These are phyloP conservation scores for Graphilbum sp. DNA, from an alignment of 2,329 filamentous ascomycete species.

Conservation along the genomic window DNA sequence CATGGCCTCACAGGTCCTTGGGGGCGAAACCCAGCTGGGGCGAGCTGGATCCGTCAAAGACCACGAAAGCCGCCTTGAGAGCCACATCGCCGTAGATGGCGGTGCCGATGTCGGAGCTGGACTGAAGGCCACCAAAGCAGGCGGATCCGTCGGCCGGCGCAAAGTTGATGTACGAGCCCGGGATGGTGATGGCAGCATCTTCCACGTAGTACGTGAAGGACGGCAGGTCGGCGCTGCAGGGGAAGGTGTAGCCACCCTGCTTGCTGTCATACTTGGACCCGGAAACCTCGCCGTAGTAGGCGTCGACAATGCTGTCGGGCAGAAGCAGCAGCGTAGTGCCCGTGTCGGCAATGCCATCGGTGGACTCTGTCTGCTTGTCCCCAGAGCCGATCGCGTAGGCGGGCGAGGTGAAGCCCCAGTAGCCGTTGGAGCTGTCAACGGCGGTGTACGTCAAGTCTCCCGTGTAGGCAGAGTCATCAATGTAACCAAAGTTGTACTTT, in stretches of 20 bases:
- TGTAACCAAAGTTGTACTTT: slow-evolving; percentile 39
- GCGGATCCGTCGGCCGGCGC: slow-evolving; percentile 21
- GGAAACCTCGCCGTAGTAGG: slow-evolving; percentile 33
- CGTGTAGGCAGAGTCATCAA: slow-evolving; percentile 35
- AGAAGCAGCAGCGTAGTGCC: slow-evolving; percentile 41
- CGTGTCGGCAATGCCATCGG: slow-evolving; percentile 38
- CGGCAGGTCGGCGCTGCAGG: slow-evolving; percentile 29
- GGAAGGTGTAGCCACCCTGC: slow-evolving; percentile 34
- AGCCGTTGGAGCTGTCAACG: slow-evolving; percentile 24
- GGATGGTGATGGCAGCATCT: slow-evolving; percentile 27
- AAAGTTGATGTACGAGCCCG: slow-evolving; percentile 33
- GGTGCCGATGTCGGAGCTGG: slow-evolving; percentile 9
- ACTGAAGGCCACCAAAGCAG: slow-evolving; percentile 53
- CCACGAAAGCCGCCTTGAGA: slow-evolving; percentile 13
- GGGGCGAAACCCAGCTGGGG: slow-evolving; percentile 11
- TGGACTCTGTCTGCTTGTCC: slow-evolving; percentile 9
- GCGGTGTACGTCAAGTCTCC: slow-evolving; percentile 33
- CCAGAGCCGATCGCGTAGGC: slow-evolving; percentile 16
- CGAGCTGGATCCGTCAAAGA: slow-evolving; percentile 11
- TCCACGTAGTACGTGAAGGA: slow-evolving; percentile 32
- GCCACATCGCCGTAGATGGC: slow-evolving; percentile 14
- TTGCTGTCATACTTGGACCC: slow-evolving; percentile 21
- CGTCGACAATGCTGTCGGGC: slow-evolving; percentile 25
- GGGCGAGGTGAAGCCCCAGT: slow-evolving; percentile 21
- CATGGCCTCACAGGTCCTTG: slow-evolving; percentile 10